These are phyloP conservation scores for Zea luxurians DNA, from an alignment of 176 grass and related monocot genomes.

Conservation along the genomic window DNA sequence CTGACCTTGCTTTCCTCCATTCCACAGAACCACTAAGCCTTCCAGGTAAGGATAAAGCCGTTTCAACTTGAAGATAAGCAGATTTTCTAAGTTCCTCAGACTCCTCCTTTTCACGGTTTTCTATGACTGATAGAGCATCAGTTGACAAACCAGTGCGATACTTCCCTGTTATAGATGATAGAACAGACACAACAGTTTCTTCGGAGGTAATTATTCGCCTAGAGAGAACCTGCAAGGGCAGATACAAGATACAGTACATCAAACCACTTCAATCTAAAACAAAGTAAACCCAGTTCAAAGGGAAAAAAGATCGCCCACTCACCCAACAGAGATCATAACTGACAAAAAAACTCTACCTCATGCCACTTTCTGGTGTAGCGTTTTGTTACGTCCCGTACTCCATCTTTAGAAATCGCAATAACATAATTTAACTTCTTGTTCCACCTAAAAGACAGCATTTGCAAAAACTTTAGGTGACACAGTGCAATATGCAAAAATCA, in stretches of 20 bases:
- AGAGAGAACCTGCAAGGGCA: constrained; percentile 66
- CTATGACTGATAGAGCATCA: constrained; percentile 49
- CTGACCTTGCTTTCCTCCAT: constrained; percentile 78
- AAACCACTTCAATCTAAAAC: constrained; percentile 11
- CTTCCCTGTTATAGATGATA: constrained; percentile 72
- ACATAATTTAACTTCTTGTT: constrained; percentile 88
- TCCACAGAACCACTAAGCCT: constrained; percentile 93
- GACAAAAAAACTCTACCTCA: constrained; percentile 54
- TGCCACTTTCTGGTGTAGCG: constrained; percentile 96
- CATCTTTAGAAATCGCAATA: constrained; percentile 85
- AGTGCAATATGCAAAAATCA: constrained; percentile 43
- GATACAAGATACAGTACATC: constrained; percentile 7
- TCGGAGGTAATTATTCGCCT: constrained; percentile 79
- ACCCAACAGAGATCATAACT: constrained; percentile 1
- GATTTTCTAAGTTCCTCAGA: constrained; percentile 72
- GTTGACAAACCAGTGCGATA: constrained; percentile 58
- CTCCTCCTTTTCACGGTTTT: constrained; percentile 68
- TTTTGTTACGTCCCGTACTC: constrained; percentile 82
- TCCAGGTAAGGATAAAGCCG: constrained; percentile 71
- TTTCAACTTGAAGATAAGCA: constrained; percentile 61
- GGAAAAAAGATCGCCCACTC: neutral
- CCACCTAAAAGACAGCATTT: constrained; percentile 62
- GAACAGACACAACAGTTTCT: constrained; percentile 48
- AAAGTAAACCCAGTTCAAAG: neutral
- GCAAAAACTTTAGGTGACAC: constrained; percentile 15